Conservation (phyloP, 371 early-diverging fungal genomes). For the Lichtheimia ornata region DNA sequence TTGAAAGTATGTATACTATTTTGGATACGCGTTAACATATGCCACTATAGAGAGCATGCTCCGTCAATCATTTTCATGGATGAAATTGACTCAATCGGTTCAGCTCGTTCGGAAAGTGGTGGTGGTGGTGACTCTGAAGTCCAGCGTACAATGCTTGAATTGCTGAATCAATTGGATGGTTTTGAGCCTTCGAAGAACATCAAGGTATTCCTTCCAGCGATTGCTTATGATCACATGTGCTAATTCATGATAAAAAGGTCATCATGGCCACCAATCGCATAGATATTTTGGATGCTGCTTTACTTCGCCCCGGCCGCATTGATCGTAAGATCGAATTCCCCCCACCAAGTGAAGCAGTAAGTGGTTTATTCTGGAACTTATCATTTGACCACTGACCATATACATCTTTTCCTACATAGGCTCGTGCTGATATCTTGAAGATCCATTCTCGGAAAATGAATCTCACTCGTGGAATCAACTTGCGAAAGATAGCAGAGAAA, state of each 20-base stretch:
- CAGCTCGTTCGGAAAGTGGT: conserved; percentile 97
- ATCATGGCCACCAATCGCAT: conserved; percentile 81
- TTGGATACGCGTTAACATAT: not conserved
- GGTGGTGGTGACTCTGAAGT: conserved; percentile 99
- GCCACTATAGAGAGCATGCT: conserved; percentile 78
- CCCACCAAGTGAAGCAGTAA: conserved; percentile 79
- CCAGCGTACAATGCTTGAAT: conserved; percentile 98
- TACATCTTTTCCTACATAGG: conserved; percentile 42
- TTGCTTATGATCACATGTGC: not conserved
- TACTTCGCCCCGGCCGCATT: conserved; percentile 98
- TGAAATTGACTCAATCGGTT: conserved; percentile 99
- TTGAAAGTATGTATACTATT: not conserved
- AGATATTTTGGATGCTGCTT: conserved; percentile 99
- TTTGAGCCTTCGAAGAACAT: conserved; percentile 99
- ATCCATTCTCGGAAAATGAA: conserved; percentile 99
- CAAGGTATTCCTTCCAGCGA: conserved; percentile 53
- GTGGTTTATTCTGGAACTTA: not conserved
- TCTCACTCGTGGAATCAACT: conserved; percentile 97
- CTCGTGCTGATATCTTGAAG: conserved; percentile 97
- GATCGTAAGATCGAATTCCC: conserved; percentile 99
- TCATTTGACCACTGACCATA: conserved; percentile 8
- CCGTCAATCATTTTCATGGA: conserved; percentile 99
- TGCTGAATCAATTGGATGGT: conserved; percentile 99
- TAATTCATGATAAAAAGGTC: conserved; percentile 17
- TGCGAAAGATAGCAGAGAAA: conserved; percentile 98